Evolutionary conservation across 2,329 filamentous ascomycete species (phyloP).

Genomic region (Pyricularia pennisetigena): DNA sequence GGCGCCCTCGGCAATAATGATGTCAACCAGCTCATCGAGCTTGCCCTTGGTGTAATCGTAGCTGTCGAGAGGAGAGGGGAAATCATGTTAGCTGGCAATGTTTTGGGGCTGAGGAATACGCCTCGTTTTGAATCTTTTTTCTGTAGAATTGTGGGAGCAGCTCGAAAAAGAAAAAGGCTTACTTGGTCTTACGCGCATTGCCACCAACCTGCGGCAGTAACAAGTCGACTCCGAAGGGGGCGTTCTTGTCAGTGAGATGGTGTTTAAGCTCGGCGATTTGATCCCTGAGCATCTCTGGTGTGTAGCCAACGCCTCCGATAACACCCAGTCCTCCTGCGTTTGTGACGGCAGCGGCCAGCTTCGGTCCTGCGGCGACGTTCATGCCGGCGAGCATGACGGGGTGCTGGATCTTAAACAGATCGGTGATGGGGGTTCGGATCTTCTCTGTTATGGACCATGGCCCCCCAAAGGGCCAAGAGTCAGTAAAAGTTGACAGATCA

Average conservation of each 20-base stretch:
- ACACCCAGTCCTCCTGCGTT: constrained; percentile 96
- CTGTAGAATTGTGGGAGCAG: not conserved
- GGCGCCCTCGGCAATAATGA: constrained; percentile 85
- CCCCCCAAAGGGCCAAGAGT: not conserved
- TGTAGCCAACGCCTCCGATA: constrained; percentile 92
- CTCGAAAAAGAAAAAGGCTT: constrained; percentile 16
- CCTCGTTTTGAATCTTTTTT: not conserved
- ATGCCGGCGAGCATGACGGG: constrained; percentile 93
- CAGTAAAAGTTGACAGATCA: not conserved
- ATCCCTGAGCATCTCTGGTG: constrained; percentile 91
- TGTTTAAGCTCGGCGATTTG: constrained; percentile 92
- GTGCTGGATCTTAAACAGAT: constrained; percentile 97
- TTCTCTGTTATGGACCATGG: constrained; percentile 45
- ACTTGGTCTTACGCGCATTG: constrained; percentile 89
- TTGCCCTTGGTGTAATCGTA: constrained; percentile 99
- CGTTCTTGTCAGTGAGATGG: constrained; percentile 79
- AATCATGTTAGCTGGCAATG: constrained; percentile 8
- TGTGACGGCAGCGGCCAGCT: constrained; percentile 91
- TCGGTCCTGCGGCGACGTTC: constrained; percentile 96
- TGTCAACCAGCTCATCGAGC: constrained; percentile 79
- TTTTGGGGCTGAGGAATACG: not conserved
- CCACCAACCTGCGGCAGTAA: constrained; percentile 92
- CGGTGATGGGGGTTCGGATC: constrained; percentile 85
- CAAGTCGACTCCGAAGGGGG: constrained; percentile 90
- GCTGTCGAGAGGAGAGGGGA: constrained; percentile 35